Percentiles rank a stretch among this genome's conserved stretches.
Conservation (phyloP, 306 rosid species). For the Lathyrus aphaca region DNA sequence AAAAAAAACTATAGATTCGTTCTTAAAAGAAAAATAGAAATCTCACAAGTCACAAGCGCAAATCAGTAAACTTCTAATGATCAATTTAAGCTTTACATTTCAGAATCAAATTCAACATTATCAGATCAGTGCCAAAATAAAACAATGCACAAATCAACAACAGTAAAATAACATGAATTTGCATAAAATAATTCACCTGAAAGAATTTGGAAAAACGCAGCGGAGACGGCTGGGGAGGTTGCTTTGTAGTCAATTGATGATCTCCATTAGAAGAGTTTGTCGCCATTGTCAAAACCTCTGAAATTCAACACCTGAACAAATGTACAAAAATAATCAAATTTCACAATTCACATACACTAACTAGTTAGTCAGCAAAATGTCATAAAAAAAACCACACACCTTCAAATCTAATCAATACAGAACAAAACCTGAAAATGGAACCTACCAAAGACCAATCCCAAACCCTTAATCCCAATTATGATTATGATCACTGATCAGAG, state of each 20-base stretch:
- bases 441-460: constrained; percentile 35
- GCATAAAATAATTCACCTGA: constrained; percentile 58
- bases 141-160: not conserved
- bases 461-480: constrained; percentile 38
- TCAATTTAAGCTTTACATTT: not conserved
- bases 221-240: constrained; percentile 88
- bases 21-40: too few relatives aligned
- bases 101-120: not conserved
- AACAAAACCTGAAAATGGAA: constrained; percentile 23
- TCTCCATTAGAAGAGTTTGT: constrained; percentile 67
- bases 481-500: constrained; percentile 30
- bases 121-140: constrained; percentile 1
- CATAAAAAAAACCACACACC: constrained; percentile 2
- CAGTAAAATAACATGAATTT: not conserved
- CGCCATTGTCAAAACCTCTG: constrained; percentile 52
- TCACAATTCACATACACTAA: not conserved
- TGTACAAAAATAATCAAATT: constrained; percentile 35
- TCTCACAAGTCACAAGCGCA: not conserved
- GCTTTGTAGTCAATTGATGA: constrained; percentile 57
- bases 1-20: too few relatives aligned
- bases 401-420: not conserved
- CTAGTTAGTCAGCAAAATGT: not conserved
- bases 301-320: constrained; percentile 43
- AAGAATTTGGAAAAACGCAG: constrained; percentile 87
- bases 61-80: not conserved